A percentile compares a stretch with the other conserved stretches of the same genome.
Conservation (phyloP, 192 early-diverging fungal genomes). For the Coemansia sp. region DNA sequence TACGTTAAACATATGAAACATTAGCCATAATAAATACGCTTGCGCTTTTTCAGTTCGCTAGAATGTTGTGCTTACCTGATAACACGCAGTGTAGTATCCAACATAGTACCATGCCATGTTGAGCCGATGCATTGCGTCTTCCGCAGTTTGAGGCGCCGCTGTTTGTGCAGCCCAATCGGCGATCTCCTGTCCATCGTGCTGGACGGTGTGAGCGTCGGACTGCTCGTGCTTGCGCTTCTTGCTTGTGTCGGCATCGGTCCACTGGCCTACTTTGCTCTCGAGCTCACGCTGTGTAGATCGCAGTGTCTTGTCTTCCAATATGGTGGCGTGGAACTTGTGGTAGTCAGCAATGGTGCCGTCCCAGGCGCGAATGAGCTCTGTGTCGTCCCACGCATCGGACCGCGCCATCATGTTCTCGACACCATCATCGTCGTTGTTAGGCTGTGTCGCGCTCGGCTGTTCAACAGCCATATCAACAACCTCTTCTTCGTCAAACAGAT, state of each 20-base stretch:
- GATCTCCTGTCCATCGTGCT: slow-evolving; percentile 3
- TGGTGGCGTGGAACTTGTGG: slow-evolving; percentile 38
- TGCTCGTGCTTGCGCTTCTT: slow-evolving; percentile 21
- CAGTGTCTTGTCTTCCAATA: slow-evolving; percentile 29
- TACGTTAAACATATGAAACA: neutral
- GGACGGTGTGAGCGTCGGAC: neutral
- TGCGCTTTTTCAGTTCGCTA: neutral
- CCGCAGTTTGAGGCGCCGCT: slow-evolving; percentile 39
- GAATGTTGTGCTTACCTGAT: slow-evolving; percentile 53
- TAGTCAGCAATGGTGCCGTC: slow-evolving; percentile 61
- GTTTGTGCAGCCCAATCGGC: slow-evolving; percentile 7
- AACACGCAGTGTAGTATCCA: slow-evolving; percentile 72
- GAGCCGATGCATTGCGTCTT: slow-evolving; percentile 63
- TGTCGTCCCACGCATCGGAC: slow-evolving; percentile 60
- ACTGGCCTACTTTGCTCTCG: slow-evolving; percentile 26
- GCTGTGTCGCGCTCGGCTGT: neutral
- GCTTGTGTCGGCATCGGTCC: slow-evolving; percentile 13
- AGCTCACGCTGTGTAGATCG: slow-evolving; percentile 13
- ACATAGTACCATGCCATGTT: slow-evolving; percentile 76
- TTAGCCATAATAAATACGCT: neutral
- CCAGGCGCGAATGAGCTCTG: slow-evolving; percentile 63
- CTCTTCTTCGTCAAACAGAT: slow-evolving; percentile 29
- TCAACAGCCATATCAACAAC: neutral
- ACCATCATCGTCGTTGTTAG: neutral
- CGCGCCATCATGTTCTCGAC: slow-evolving; percentile 3